Evolutionary conservation across 1,139 yeast genomes (phyloP), one percentile per base, ranked within the genome.

Genomic region (Magnusiomyces starmeri): DNA sequence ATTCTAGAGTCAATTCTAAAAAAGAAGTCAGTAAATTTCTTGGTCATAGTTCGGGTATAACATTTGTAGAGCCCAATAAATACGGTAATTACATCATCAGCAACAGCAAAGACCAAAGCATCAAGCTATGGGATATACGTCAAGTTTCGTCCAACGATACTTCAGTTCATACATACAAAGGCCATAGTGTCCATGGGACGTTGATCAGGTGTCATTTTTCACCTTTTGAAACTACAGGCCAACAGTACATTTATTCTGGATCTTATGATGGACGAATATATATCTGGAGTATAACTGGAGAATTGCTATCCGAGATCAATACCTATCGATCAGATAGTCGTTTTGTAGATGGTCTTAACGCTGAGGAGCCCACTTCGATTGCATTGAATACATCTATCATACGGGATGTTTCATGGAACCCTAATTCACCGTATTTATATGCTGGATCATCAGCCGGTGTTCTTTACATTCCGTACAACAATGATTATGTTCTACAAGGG

Each of bases 31-130:
- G 65, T 75, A 79, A 60, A 76, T 79, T 66, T 75, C 81, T 25
- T 69, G 96, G 95, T 1, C 96, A 88, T 66, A 76, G 80, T 10
- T 94, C 86, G 46, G 70, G 70, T n/a, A 58, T 67, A 43, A 64
- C 69, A 2, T 60, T 59, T 40, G 58, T 66, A 16, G 69, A 62
- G 39, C 54, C 65, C 12, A 58, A 60, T 46, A 57, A 57, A 14
- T 66, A 63, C 45, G 69, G 67, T 2, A 51, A 58, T 8, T 65
- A 64, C 49, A 53, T 67, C 29, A 41, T 67, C 4, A 60, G 68
- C 21, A 66, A 65, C 43, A 58, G 64, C 47, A 66, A 67, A 50
- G 70, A 67, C 37, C 70, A 66, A 49, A 52, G 62, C 14, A 57
- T 64, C 59, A 67, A 66, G 51, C 56, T 67, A 39, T 67, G 70